Base-by-base conservation (phyloP, 1,139 yeast genomes). In the Yamadazyma jaroonii region DNA sequence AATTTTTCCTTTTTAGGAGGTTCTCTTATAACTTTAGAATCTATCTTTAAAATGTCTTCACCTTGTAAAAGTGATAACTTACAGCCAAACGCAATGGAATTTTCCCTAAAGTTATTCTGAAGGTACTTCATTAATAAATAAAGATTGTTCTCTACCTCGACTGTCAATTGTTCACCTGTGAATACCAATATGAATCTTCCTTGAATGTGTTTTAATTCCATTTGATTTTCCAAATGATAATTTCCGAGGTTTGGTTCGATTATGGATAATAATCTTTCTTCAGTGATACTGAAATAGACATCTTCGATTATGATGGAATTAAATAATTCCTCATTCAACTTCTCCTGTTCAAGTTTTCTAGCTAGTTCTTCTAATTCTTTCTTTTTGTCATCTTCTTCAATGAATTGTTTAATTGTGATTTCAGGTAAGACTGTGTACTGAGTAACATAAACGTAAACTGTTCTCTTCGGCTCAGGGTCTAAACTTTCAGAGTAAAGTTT, bases 401-500 rank as follows among this genome's bases (percentile, higher is more conserved):
- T 54, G 36, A 59, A 72, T 32, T 64, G 62, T 39, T 64, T 61
- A n/a, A 71, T 56, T 3, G 60, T 53, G 30, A 54, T 38, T 2
- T 45, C 35, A 2, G 75, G 74, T 3, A 56, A 46, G 3, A 43
- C 47, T 0, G 79, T 45, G 40, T 54, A 54, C 34, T 68, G 62
- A 2, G 68, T 61, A 8, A 69, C 52, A 40, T 74, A 77, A 10
- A 88, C 68, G 43, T 77, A 82, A 0, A 87, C 90, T 10, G 83
- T 77, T 45, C 96, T 61, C 40, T 78, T 71, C 0, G 96, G 96
- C 46, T 87, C 96, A 2, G 76, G 76, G 55, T 87, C 96, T 48
- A 85, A 90, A 1, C 92, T 77, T 51, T 85, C 89, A 0, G 84
- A 69, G 49, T 77, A 79, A 11, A 88, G 53, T 7, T 72, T 67